These are phyloP conservation scores for Pharus latifolius DNA, from an alignment of 176 grass and related monocot genomes.

Conservation along the genomic window DNA sequence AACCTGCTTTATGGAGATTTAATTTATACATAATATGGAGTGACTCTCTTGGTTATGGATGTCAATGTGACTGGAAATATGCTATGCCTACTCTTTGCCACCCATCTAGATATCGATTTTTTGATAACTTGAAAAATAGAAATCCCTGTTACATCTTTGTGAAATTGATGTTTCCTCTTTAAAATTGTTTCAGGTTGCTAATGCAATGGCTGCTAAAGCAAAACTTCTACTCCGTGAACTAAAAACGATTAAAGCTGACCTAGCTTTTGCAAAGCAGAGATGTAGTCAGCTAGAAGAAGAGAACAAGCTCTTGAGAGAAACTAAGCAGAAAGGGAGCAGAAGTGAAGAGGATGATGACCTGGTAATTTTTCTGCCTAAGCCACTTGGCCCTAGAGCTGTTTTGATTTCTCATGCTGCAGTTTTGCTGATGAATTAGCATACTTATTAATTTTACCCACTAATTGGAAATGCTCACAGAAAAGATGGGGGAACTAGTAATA, in stretches of 20 bases:
- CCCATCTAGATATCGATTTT: not conserved
- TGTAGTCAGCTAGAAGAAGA: constrained; percentile 92
- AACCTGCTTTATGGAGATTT: not conserved
- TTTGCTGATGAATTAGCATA: not conserved
- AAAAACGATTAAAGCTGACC: constrained; percentile 71
- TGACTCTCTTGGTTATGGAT: no score
- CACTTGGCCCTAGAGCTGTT: not conserved
- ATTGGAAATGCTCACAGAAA: not conserved
- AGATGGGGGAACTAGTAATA: not conserved
- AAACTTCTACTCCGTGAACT: constrained; percentile 87
- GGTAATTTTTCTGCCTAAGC: constrained; percentile 16
- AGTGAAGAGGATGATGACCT: constrained; percentile 83
- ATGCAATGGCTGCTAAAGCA: constrained; percentile 93
- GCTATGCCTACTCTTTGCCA: not conserved
- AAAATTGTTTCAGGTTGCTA: constrained; percentile 63
- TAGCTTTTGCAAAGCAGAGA: constrained; percentile 72
- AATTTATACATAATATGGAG: no score
- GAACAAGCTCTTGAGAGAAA: constrained; percentile 74
- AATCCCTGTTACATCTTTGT: not conserved
- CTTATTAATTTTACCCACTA: not conserved
- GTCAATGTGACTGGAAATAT: not conserved
- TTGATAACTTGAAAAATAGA: not conserved
- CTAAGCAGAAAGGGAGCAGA: constrained; percentile 53
- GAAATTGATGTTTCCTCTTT: not conserved
- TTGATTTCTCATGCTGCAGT: not conserved